These are phyloP conservation scores for Calonectria pseudoturangicola DNA, from an alignment of 2,329 filamentous ascomycete species.

Conservation along the genomic window DNA sequence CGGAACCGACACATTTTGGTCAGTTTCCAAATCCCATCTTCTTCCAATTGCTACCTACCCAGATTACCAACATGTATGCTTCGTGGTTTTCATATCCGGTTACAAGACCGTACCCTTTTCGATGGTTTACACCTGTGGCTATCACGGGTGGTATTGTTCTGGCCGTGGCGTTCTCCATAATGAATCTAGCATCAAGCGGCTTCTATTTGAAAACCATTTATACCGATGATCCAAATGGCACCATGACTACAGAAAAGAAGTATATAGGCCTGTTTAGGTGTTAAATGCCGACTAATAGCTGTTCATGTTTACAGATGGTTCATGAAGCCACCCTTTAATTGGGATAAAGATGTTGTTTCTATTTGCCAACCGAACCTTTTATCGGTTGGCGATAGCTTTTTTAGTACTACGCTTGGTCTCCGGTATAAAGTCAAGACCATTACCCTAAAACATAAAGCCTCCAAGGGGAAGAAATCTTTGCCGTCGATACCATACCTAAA, in stretches of 20 bases:
- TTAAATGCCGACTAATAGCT: neutral
- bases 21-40: neutral
- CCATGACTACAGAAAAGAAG: neutral
- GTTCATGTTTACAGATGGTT: constrained; percentile 29
- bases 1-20: no score
- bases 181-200: constrained; percentile 41
- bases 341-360: constrained; percentile 28
- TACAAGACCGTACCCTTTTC: constrained; percentile 40
- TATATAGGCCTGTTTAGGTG: neutral
- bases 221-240: constrained; percentile 36
- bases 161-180: constrained; percentile 18
- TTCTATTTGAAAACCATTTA: constrained; percentile 39
- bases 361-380: constrained; percentile 38
- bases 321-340: constrained; percentile 39
- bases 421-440: constrained; percentile 40
- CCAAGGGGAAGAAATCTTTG: neutral
- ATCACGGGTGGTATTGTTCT: constrained; percentile 16
- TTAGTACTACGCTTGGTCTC: constrained; percentile 28
- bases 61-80: constrained; percentile 33
- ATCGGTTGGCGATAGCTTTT: constrained; percentile 42
- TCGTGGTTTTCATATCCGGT: constrained; percentile 42
- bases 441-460: neutral
- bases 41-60: neutral
- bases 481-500: constrained; percentile 38
- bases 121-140: constrained; percentile 41